phyloP scores from a whole-genome alignment of 2,329 filamentous ascomycete genomes.

The Kalmusia sp. region DNA sequence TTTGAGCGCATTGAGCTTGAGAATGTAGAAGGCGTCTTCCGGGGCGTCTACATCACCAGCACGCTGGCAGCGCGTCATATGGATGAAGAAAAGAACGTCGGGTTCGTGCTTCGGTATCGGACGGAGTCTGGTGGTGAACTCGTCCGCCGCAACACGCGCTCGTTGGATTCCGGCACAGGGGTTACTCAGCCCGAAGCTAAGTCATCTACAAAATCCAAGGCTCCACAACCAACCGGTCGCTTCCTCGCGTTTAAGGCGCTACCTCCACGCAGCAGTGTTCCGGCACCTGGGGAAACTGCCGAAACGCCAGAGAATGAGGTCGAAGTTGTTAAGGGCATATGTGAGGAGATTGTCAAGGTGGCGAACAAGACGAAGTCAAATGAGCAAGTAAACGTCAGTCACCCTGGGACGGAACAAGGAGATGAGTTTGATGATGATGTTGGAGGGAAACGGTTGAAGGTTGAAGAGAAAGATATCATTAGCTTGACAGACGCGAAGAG shows the following conservation, averaged over 20 bases:
- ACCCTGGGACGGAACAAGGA: slow-evolving; percentile 47
- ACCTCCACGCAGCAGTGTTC: slow-evolving; percentile 54
- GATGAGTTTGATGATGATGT: slow-evolving; percentile 44
- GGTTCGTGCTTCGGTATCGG: slow-evolving; percentile 80
- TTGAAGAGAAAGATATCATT: slow-evolving; percentile 75
- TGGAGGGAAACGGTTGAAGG: slow-evolving; percentile 37
- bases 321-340: slow-evolving; percentile 69
- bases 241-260: slow-evolving; percentile 65
- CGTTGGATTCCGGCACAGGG: slow-evolving; percentile 62
- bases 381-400: slow-evolving; percentile 36
- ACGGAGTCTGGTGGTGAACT: slow-evolving; percentile 74
- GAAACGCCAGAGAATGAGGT: slow-evolving; percentile 52
- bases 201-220: slow-evolving; percentile 24
- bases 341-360: slow-evolving; percentile 77
- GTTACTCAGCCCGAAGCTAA: slow-evolving; percentile 33
- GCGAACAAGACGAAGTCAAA: slow-evolving; percentile 59
- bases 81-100: slow-evolving; percentile 81
- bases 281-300: slow-evolving; percentile 18
- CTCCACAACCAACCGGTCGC: slow-evolving; percentile 27
- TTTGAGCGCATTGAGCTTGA: slow-evolving; percentile 86
- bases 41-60: slow-evolving; percentile 89
- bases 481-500: slow-evolving; percentile 83
- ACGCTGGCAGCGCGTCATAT: slow-evolving; percentile 79
- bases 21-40: slow-evolving; percentile 74
- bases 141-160: slow-evolving; percentile 83